Percentiles rank a stretch among this genome's conserved stretches.
phyloP scores from a whole-genome alignment of 1,284 basidiomycete genomes.

The Pascua guehoae region DNA sequence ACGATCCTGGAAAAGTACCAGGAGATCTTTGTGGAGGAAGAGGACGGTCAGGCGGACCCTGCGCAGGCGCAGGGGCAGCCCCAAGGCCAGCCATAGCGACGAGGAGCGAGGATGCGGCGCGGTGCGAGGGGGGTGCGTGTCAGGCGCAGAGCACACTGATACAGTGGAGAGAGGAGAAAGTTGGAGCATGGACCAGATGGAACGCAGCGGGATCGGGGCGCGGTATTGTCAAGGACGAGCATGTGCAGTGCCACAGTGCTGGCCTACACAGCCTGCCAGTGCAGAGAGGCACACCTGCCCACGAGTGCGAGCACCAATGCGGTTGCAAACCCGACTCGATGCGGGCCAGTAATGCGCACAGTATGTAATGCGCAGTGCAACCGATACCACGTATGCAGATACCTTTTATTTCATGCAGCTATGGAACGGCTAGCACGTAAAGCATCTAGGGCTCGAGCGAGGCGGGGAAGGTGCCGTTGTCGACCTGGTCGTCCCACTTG shows the following conservation, averaged over 20 bases:
- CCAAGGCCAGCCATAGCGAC: background rate
- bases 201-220: background rate
- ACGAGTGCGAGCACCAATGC: background rate
- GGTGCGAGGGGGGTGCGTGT: too few species aligned
- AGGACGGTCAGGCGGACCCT: slow-evolving; percentile 17
- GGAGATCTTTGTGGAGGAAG: slow-evolving; percentile 78
- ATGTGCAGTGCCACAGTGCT: too few species aligned
- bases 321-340: too few species aligned
- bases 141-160: too few species aligned
- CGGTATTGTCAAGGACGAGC: background rate
- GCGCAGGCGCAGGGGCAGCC: slow-evolving; percentile 7
- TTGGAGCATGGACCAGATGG: too few species aligned
- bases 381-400: background rate
- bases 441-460: slow-evolving; percentile 65
- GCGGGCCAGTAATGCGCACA: too few species aligned
- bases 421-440: background rate
- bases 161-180: too few species aligned
- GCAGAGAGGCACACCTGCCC: background rate
- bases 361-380: too few species aligned
- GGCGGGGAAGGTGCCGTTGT: slow-evolving; percentile 85
- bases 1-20: slow-evolving; percentile 80
- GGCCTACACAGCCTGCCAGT: background rate
- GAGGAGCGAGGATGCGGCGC: background rate
- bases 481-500: slow-evolving; percentile 90
- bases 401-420: slow-evolving; percentile 8